Base-by-base conservation (phyloP, 2,329 filamentous ascomycete genomes). In the Pochonia chlamydosporia region DNA sequence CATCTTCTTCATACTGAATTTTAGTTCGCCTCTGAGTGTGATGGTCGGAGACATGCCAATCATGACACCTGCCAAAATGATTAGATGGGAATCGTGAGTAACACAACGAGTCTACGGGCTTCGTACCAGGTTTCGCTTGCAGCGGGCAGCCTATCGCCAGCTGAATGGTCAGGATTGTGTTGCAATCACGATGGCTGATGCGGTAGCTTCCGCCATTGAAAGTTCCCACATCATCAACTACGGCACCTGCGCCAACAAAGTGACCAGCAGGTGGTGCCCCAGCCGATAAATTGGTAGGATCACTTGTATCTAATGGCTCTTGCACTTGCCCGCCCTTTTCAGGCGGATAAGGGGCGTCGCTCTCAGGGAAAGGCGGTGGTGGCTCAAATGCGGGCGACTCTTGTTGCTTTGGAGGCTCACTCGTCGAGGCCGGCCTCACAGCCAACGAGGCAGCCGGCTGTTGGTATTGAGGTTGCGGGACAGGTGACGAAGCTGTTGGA, bases 161-260 rank as follows among this genome's bases (percentile, higher is more conserved):
- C 65, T 96, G 92, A 20, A 96, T 68, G 0, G 91, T 97, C 52
- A 96, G 67, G 55, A 96, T 85, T 1, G 87, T 90, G 64, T 97
- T 99, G 49, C 82, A 85, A 65, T 96, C 90, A 20, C 93, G 79
- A 62, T 99, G 93, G 59, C 88, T 93, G 62, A 97, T 90, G 37
- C 93, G 79, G 64, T 92, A 99, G 61, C 87, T 92, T 11, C 93
- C 93, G 14, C 93, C 93, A 63, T 97, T 97, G 73, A 97, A 99
- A 0, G 87, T 93, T n/a, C 93, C 93, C 2, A 95, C 81, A 56
- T 96, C 91, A 64, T 97, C 93, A 25, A 81, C 73, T 1, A 78
- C 76, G 1, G 84, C 71, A 30, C 49, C 52, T 0, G 78, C 81
- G 25, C 87, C 87, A 5, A 74, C 64, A 53, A 92, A 90, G 48